These are phyloP conservation scores for Ustilago bromivora DNA, from an alignment of 1,284 basidiomycete species.

Conservation along the genomic window DNA sequence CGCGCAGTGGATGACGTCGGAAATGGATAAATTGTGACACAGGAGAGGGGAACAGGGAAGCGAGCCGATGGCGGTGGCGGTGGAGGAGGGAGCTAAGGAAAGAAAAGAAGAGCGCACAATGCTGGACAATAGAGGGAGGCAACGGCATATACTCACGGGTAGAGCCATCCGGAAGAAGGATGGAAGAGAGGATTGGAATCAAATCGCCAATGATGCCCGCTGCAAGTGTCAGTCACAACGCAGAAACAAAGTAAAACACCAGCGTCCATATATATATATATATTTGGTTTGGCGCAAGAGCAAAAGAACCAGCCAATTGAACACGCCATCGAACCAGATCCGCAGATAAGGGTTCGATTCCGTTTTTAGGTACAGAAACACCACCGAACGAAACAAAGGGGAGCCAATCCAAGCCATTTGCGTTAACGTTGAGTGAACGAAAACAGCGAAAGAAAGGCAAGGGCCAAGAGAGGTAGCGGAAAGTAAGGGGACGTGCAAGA, in stretches of 20 bases:
- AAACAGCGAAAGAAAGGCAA: conserved; percentile 24
- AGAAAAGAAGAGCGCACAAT: not conserved
- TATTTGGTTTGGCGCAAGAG: conserved; percentile 1
- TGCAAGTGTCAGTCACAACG: conserved; percentile 37
- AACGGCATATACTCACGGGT: conserved; percentile 27
- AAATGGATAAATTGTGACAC: conserved; percentile 13
- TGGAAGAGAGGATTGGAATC: conserved; percentile 18
- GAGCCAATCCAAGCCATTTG: conserved; percentile 29
- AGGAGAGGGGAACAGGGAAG: conserved; percentile 3
- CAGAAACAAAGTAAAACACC: conserved; percentile 14
- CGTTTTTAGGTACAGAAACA: conserved; percentile 13
- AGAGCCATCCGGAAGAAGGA: conserved; percentile 28
- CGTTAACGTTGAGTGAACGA: conserved; percentile 6
- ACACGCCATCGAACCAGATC: conserved; percentile 16
- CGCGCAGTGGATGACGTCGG: conserved; percentile 11
- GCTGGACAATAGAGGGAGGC: not conserved
- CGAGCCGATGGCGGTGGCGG: conserved; percentile 8
- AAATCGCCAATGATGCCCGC: conserved; percentile 27
- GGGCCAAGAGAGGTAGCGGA: conserved; percentile 12
- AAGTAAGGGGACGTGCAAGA: conserved; percentile 14
- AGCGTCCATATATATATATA: not conserved
- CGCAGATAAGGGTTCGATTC: conserved; percentile 10
- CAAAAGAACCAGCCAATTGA: conserved; percentile 5
- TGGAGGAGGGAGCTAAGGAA: not conserved
- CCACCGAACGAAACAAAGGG: not conserved